A percentile compares a stretch with the other conserved stretches of the same genome.
Conservation (phyloP, 2,329 filamentous ascomycete genomes). For the Colletotrichum coccodes region DNA sequence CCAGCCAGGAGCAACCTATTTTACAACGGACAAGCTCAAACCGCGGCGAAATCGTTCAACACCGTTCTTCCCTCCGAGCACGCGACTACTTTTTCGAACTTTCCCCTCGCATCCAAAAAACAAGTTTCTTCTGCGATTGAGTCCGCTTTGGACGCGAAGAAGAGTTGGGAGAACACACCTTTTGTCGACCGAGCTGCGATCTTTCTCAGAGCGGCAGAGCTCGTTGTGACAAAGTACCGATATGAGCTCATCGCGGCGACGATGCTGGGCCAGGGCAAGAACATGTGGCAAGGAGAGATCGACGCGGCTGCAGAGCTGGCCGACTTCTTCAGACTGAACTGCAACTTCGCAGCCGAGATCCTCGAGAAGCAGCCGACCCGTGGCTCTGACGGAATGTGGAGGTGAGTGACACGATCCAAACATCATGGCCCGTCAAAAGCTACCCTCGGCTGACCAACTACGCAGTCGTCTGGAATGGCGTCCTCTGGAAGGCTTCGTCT, state of each 20-base stretch:
- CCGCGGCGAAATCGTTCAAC: constrained; percentile 38
- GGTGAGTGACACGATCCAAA: background rate
- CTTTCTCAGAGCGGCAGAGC: constrained; percentile 94
- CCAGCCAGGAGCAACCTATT: constrained; percentile 45
- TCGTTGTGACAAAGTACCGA: constrained; percentile 90
- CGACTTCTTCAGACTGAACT: constrained; percentile 94
- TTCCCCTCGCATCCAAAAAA: constrained; percentile 42
- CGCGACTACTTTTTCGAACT: constrained; percentile 46
- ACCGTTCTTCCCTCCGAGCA: constrained; percentile 48
- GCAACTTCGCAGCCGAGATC: constrained; percentile 91
- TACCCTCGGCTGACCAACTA: background rate
- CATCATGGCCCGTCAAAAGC: background rate
- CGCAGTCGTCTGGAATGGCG: constrained; percentile 82
- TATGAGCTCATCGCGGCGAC: constrained; percentile 97
- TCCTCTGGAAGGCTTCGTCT: constrained; percentile 93
- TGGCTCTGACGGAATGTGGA: constrained; percentile 88
- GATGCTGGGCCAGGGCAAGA: constrained; percentile 97
- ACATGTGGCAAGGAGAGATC: constrained; percentile 99
- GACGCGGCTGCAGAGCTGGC: constrained; percentile 91
- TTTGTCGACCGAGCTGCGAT: constrained; percentile 92
- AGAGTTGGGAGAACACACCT: constrained; percentile 84
- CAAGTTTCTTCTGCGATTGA: constrained; percentile 72
- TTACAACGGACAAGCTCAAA: constrained; percentile 42
- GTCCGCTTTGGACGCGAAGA: constrained; percentile 85
- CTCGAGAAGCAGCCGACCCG: constrained; percentile 88